Percentiles rank a stretch among this genome's conserved stretches.
These are phyloP conservation scores for Chlorociboria aeruginascens DNA, from an alignment of 495 filamentous ascomycete species.

Conservation along the genomic window DNA sequence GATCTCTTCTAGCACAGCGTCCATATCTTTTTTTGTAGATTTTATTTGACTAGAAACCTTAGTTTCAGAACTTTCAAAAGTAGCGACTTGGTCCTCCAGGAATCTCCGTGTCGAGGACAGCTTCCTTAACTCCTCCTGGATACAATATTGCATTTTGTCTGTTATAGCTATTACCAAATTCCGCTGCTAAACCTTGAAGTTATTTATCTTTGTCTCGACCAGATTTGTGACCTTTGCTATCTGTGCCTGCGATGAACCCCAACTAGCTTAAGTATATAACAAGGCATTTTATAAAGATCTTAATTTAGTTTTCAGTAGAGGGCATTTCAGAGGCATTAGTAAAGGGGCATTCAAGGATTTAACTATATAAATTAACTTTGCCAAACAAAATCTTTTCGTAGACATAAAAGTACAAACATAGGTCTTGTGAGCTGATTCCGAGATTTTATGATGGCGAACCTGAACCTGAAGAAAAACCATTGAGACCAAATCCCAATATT, in stretches of 20 bases:
- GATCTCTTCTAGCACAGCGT: slow-evolving; percentile 82
- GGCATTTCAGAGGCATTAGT: too few relatives aligned
- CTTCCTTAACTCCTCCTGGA: slow-evolving; percentile 56
- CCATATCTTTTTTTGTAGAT: slow-evolving; percentile 75
- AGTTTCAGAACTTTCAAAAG: slow-evolving; percentile 52
- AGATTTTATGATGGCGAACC: too few relatives aligned
- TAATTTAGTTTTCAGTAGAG: too few relatives aligned
- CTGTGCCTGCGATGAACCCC: slow-evolving; percentile 60
- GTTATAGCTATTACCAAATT: slow-evolving; percentile 52
- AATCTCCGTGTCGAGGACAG: slow-evolving; percentile 53
- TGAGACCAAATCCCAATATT: too few relatives aligned
- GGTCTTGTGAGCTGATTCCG: too few relatives aligned
- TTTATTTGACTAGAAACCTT: slow-evolving; percentile 57
- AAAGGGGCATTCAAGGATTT: too few relatives aligned
- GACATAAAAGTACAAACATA: too few relatives aligned
- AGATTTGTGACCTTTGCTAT: slow-evolving; percentile 61
- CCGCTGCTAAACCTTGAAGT: slow-evolving; percentile 58
- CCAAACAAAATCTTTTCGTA: too few relatives aligned
- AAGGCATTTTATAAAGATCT: too few relatives aligned
- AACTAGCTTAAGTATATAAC: too few relatives aligned
- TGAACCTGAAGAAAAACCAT: too few relatives aligned
- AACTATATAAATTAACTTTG: too few relatives aligned
- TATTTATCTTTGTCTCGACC: slow-evolving; percentile 59
- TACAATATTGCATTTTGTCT: slow-evolving; percentile 56
- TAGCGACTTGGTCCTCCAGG: slow-evolving; percentile 50